Conservation (phyloP, 805 yeast genomes). For the Blastobotrys parvus region DNA sequence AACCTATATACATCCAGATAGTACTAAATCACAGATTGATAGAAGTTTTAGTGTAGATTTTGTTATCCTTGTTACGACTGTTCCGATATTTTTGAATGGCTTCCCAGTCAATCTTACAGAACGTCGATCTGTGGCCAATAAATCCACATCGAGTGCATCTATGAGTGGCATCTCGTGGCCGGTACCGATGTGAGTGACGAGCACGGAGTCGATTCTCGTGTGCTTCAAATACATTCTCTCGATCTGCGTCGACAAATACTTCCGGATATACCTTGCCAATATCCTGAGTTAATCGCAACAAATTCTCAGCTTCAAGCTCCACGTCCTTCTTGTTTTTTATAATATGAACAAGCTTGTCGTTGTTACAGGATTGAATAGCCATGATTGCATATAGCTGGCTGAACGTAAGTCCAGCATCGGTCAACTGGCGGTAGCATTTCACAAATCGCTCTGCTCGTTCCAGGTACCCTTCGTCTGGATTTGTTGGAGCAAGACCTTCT, state of each 20-base stretch:
- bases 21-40: neutral
- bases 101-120: conserved; percentile 3
- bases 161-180: conserved; percentile 4
- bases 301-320: conserved; percentile 3
- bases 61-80: neutral
- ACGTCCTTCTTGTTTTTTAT: neutral
- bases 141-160: conserved; percentile 5
- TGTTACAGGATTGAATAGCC: neutral
- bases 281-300: neutral
- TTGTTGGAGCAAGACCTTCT: neutral
- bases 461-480: neutral
- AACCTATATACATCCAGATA: too few relatives aligned
- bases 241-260: conserved; percentile 2
- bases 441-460: conserved; percentile 4
- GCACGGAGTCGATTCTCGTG: conserved; percentile 1
- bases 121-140: conserved; percentile 3
- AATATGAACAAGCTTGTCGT: conserved; percentile 1
- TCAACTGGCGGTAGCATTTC: neutral
- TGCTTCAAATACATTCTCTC: conserved; percentile 2
- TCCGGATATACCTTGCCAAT: conserved; percentile 1
- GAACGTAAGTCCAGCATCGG: neutral
- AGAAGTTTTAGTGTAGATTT: neutral
- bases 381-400: conserved; percentile 4
- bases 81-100: conserved; percentile 2
- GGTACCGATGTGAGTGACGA: neutral